phyloP scores from a whole-genome alignment of 768 basidiomycete species.

The Tephrocybe sp. region DNA sequence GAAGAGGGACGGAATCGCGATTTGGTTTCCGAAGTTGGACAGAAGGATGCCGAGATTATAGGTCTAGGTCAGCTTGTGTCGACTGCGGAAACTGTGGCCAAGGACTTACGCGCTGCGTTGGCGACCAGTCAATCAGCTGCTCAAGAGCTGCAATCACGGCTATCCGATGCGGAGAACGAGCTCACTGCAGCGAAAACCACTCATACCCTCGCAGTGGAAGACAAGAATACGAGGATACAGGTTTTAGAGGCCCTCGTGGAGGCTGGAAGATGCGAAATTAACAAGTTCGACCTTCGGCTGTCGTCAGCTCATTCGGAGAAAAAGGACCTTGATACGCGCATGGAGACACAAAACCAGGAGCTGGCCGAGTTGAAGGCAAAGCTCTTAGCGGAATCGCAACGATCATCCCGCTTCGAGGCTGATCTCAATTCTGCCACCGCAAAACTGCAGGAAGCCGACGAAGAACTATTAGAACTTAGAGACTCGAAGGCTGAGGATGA shows the following conservation, averaged over 20 bases:
- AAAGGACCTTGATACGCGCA: slow-evolving; percentile 9
- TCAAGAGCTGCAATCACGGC: slow-evolving; percentile 10
- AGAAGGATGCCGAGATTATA: slow-evolving; percentile 12
- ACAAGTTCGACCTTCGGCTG: neutral
- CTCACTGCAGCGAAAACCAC: slow-evolving; percentile 2
- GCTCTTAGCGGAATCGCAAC: slow-evolving; percentile 16
- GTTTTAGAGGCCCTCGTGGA: slow-evolving; percentile 9
- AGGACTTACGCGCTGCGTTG: slow-evolving; percentile 8
- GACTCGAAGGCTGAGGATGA: slow-evolving; percentile 32
- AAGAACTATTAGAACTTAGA: slow-evolving; percentile 28
- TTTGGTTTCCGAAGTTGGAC: slow-evolving; percentile 4
- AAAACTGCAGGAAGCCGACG: slow-evolving; percentile 26
- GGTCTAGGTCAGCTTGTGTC: slow-evolving; percentile 11
- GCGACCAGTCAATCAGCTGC: slow-evolving; percentile 2
- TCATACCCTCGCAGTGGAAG: slow-evolving; percentile 12
- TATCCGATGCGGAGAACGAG: slow-evolving; percentile 8
- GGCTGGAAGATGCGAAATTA: neutral
- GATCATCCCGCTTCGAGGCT: slow-evolving; percentile 15
- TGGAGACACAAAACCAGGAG: slow-evolving; percentile 13
- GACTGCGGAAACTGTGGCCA: slow-evolving; percentile 9
- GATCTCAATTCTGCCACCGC: slow-evolving; percentile 17
- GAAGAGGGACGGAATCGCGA: slow-evolving; percentile 10
- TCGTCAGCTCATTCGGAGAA: neutral
- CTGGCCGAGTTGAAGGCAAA: slow-evolving; percentile 13
- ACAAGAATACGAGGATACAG: slow-evolving; percentile 9